Evolutionary conservation across 352 stramenopile species (phyloP).

Genomic region (Poterioochromonas sp.): DNA sequence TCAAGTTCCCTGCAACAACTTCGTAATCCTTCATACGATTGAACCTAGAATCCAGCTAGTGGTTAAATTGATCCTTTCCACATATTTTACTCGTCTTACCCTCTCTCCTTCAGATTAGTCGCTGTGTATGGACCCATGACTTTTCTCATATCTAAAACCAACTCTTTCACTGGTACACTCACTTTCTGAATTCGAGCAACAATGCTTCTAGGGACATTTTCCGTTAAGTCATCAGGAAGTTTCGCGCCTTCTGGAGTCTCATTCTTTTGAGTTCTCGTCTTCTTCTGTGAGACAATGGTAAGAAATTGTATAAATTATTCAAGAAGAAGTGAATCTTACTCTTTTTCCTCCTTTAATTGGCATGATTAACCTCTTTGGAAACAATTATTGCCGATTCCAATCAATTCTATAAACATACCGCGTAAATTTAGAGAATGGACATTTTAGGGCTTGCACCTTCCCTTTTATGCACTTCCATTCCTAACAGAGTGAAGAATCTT

Average conservation of each 20-base stretch:
- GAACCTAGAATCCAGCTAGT: constrained; percentile 52
- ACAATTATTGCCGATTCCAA: no score
- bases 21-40: constrained; percentile 79
- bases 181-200: constrained; percentile 1
- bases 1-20: constrained; percentile 71
- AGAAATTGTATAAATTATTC: background rate
- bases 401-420: no score
- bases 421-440: no score
- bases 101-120: constrained; percentile 72
- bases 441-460: no score
- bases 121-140: constrained; percentile 82
- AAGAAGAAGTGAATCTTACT: constrained; percentile 46
- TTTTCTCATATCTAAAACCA: constrained; percentile 75
- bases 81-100: constrained; percentile 41
- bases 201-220: constrained; percentile 1
- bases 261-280: constrained; percentile 63
- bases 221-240: background rate
- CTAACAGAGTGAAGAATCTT: background rate
- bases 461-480: background rate
- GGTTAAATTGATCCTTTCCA: background rate
- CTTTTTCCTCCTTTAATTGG: constrained; percentile 68
- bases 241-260: background rate
- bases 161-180: constrained; percentile 35
- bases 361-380: no score
- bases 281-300: constrained; percentile 50